Conservation (phyloP, 805 yeast genomes). For the Zygosaccharomyces rouxii region DNA sequence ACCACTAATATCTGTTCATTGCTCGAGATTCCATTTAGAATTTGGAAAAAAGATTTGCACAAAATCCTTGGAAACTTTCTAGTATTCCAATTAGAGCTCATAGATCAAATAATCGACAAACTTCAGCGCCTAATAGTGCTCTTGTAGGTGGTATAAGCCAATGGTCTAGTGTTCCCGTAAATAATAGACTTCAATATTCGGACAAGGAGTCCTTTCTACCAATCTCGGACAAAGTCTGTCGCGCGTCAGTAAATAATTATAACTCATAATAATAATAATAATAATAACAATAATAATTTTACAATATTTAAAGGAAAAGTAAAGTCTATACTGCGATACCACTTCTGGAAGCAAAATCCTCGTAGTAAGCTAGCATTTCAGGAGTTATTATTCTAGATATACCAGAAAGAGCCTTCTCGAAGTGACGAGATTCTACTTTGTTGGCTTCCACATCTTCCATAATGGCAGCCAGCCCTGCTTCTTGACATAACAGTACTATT, state of each 20-base stretch:
- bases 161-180: background rate
- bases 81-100: constrained; percentile 28
- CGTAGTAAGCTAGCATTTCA: constrained; percentile 78
- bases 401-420: constrained; percentile 61
- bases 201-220: background rate
- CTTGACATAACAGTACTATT: constrained; percentile 85
- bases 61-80: constrained; percentile 21
- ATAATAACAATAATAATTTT: background rate
- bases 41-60: constrained; percentile 15
- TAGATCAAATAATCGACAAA: constrained; percentile 2
- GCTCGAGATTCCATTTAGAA: constrained; percentile 15
- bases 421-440: constrained; percentile 59
- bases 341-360: constrained; percentile 42
- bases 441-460: constrained; percentile 64
- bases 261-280: background rate
- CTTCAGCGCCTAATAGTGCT: background rate
- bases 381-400: constrained; percentile 75
- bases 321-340: constrained; percentile 32
- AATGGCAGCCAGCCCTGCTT: constrained; percentile 91
- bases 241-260: background rate
- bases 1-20: constrained; percentile 23
- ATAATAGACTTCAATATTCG: background rate
- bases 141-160: background rate
- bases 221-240: background rate
- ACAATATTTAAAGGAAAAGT: background rate